These are phyloP conservation scores for Epithemia pelagica DNA, from an alignment of 108 stramenopile genomes.

Conservation along the genomic window DNA sequence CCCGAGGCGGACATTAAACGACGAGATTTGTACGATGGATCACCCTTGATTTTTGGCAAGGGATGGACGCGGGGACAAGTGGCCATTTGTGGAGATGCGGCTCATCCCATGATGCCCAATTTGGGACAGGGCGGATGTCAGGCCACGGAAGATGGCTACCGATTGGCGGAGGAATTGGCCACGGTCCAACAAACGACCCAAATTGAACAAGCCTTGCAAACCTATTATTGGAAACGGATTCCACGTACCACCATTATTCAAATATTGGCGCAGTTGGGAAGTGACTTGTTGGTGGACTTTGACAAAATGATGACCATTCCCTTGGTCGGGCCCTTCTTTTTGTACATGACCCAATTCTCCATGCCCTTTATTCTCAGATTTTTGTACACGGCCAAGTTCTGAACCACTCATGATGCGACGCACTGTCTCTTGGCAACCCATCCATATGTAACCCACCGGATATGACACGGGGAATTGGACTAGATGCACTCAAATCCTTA, in stretches of 20 bases:
- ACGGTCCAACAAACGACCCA: conserved; percentile 68
- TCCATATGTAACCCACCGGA: neutral
- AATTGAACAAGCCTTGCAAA: conserved; percentile 52
- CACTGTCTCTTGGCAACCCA: neutral
- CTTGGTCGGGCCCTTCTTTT: conserved; percentile 86
- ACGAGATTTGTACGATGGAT: conserved; percentile 94
- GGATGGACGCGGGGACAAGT: conserved; percentile 89
- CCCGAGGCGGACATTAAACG: conserved; percentile 93
- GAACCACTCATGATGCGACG: conserved; percentile 17
- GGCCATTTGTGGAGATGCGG: conserved; percentile 91
- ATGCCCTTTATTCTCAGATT: conserved; percentile 89
- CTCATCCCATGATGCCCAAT: conserved; percentile 94
- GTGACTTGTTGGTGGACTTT: conserved; percentile 87
- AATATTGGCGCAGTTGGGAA: conserved; percentile 81
- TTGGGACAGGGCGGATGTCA: conserved; percentile 95
- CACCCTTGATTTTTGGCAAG: conserved; percentile 60
- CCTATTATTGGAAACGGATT: conserved; percentile 66
- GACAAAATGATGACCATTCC: conserved; percentile 93
- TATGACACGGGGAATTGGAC: too few species aligned
- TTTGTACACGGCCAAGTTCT: conserved; percentile 85
- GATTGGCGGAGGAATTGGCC: conserved; percentile 84
- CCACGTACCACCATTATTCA: conserved; percentile 82
- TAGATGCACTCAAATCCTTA: too few species aligned
- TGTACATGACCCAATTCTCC: conserved; percentile 83
- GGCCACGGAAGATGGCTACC: conserved; percentile 93